These are phyloP conservation scores for Brettanomyces sp. DNA, from an alignment of 805 yeast species.

Conservation along the genomic window DNA sequence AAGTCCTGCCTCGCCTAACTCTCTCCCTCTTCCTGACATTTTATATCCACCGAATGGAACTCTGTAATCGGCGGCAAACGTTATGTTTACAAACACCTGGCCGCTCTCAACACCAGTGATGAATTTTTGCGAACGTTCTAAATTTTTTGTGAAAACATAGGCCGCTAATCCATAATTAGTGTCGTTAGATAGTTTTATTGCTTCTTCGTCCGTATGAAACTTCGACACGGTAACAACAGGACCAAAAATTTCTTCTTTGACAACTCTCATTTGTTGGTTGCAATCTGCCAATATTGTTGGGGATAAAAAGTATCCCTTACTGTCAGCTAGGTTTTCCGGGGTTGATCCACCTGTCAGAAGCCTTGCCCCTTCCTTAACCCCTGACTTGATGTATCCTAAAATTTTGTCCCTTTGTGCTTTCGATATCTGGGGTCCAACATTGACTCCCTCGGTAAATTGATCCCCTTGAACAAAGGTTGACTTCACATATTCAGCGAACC, in stretches of 20 bases:
- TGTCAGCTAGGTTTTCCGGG: constrained; percentile 28
- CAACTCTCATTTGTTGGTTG: constrained; percentile 56
- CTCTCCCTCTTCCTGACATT: constrained; percentile 88
- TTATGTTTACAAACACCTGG: constrained; percentile 85
- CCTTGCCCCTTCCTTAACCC: constrained; percentile 78
- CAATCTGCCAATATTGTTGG: constrained; percentile 75
- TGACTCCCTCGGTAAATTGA: constrained; percentile 69
- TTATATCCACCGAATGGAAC: constrained; percentile 94
- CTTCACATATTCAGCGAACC: constrained; percentile 45
- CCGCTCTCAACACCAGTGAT: constrained; percentile 75
- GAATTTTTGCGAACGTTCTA: constrained; percentile 68
- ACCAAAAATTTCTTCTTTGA: constrained; percentile 78
- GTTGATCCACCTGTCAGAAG: constrained; percentile 58
- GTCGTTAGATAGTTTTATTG: constrained; percentile 67
- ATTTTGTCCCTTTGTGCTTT: constrained; percentile 71
- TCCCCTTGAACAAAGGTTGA: constrained; percentile 56
- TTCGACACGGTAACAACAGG: constrained; percentile 83
- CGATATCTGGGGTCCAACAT: constrained; percentile 92
- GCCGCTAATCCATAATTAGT: constrained; percentile 84
- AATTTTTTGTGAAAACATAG: constrained; percentile 73
- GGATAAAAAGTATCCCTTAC: constrained; percentile 51
- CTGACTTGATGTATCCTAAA: constrained; percentile 64
- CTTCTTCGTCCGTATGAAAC: constrained; percentile 79
- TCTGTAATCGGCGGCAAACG: constrained; percentile 78
- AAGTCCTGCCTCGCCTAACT: constrained; percentile 82